Percentiles rank a stretch among this genome's conserved stretches.
Conservation (phyloP, 2,329 filamentous ascomycete species). For the Xylaria arbuscula region DNA sequence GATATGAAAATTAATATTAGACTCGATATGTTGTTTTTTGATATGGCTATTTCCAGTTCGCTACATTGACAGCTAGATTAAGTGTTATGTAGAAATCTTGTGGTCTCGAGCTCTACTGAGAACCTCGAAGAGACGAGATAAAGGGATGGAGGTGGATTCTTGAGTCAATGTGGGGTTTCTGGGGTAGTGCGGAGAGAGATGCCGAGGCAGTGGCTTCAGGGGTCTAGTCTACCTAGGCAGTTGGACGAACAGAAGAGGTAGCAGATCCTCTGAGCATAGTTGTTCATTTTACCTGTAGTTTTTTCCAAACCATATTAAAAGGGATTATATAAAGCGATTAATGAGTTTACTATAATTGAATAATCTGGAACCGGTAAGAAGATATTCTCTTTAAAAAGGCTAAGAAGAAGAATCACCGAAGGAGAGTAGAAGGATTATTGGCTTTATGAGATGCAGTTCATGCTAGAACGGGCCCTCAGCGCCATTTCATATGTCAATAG, state of each 20-base stretch:
- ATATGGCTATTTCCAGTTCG: neutral
- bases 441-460: neutral
- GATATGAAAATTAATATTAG: neutral
- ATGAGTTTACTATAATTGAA: neutral
- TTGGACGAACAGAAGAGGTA: neutral
- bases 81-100: neutral
- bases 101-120: neutral
- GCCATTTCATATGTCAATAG: neutral
- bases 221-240: neutral
- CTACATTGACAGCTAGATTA: neutral
- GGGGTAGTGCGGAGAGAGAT: constrained; percentile 42
- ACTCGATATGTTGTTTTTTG: neutral
- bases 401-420: neutral
- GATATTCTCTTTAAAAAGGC: neutral
- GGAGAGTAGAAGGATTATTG: neutral
- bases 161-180: constrained; percentile 38
- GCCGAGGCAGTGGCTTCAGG: constrained; percentile 41
- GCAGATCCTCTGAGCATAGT: neutral
- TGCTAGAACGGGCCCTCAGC: neutral
- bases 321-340: neutral
- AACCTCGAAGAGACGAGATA: neutral
- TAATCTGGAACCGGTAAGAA: neutral
- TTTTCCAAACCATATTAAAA: too few species aligned
- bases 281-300: neutral
- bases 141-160: neutral